Evolutionary conservation across 208 protist genomes (phyloP).

Genomic region (Crithidia mellificae): DNA sequence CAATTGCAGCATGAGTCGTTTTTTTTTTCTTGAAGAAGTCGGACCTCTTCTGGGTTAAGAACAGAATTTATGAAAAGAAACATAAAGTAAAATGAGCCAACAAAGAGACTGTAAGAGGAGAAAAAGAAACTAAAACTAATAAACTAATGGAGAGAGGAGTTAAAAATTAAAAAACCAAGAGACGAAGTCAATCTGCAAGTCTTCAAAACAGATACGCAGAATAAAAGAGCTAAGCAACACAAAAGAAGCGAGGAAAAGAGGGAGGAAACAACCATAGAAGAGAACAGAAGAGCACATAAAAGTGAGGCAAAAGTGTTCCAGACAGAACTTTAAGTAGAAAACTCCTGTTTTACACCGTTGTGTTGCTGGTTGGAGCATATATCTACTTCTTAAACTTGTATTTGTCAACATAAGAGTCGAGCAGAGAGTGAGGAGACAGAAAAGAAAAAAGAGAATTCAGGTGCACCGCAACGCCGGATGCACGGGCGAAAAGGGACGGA

Average conservation of each 20-base stretch:
- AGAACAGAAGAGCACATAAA: not conserved
- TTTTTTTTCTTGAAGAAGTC: not conserved
- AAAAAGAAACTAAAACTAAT: slow-evolving; percentile 8
- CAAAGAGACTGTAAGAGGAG: not conserved
- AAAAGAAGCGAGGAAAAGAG: not conserved
- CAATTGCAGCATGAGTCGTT: not conserved
- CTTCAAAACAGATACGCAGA: not conserved
- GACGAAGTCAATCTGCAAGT: not conserved
- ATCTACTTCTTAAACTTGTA: too few species aligned
- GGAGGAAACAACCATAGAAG: slow-evolving; percentile 3
- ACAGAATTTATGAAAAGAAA: slow-evolving; percentile 4
- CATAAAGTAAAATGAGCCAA: not conserved
- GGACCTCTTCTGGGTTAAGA: too few species aligned
- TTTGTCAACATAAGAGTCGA: too few species aligned
- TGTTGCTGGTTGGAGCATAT: too few species aligned
- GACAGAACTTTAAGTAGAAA: too few species aligned
- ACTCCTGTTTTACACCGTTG: too few species aligned
- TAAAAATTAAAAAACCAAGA: too few species aligned
- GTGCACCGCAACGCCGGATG: too few species aligned
- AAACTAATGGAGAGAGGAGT: slow-evolving; percentile 3
- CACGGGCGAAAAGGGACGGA: too few species aligned
- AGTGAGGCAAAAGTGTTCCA: too few species aligned
- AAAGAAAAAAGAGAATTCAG: too few species aligned
- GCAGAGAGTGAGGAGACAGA: too few species aligned
- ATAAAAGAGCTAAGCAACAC: not conserved